phyloP scores from a whole-genome alignment of 2,329 filamentous ascomycete genomes.

The Blastomyces parvus region DNA sequence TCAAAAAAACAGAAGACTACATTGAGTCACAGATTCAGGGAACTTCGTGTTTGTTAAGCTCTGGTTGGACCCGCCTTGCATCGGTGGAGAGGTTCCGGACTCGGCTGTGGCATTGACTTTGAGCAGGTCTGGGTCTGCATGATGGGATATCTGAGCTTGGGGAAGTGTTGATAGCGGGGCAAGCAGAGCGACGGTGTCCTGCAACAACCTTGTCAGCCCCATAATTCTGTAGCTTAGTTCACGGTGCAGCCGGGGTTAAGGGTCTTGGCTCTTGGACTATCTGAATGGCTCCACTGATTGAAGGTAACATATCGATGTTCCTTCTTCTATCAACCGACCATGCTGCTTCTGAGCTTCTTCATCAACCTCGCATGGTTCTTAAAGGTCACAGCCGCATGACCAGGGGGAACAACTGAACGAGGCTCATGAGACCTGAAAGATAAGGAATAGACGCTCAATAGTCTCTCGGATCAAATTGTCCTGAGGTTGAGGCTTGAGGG shows the following conservation, averaged over 20 bases:
- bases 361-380: not conserved
- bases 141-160: not conserved
- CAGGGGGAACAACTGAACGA: not conserved
- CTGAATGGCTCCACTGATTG: not conserved
- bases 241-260: not conserved
- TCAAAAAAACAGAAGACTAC: not conserved
- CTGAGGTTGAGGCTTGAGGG: not conserved
- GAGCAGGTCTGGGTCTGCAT: not conserved
- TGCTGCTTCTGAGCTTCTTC: not conserved
- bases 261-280: not conserved
- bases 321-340: not conserved
- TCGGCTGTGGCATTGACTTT: not conserved
- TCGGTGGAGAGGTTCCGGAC: not conserved
- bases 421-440: not conserved
- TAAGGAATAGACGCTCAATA: not conserved
- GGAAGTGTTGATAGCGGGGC: not conserved
- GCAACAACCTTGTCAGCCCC: not conserved
- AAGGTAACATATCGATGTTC: not conserved
- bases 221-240: not conserved
- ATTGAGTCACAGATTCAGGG: slow-evolving; percentile 1
- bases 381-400: not conserved
- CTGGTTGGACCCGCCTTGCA: not conserved
- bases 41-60: slow-evolving; percentile 1
- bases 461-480: not conserved
- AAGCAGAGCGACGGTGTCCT: not conserved